Conservation (phyloP, 129 eudicot species). For the Centrapalus pauciflorus region DNA sequence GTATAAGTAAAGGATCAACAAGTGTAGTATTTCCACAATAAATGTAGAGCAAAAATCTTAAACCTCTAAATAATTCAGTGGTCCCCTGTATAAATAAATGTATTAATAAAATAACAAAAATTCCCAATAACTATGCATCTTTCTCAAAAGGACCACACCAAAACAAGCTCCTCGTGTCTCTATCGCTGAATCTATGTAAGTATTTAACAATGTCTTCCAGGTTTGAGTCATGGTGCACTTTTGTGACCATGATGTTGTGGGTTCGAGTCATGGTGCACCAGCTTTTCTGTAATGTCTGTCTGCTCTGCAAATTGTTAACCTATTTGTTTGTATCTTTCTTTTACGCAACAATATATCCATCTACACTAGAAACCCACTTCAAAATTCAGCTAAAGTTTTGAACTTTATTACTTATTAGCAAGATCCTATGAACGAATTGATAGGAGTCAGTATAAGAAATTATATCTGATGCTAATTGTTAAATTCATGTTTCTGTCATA, state of each 20-base stretch:
- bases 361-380: neutral
- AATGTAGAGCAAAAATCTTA: too few relatives aligned
- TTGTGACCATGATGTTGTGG: too few relatives aligned
- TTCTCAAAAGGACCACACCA: neutral
- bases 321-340: conserved; percentile 3
- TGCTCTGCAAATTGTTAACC: too few relatives aligned
- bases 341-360: neutral
- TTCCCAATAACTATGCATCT: conserved; percentile 16
- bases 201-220: neutral
- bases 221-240: neutral
- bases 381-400: neutral
- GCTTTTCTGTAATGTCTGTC: too few relatives aligned
- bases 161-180: neutral
- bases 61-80: neutral
- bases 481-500: conserved; percentile 1
- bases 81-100: neutral
- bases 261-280: conserved; percentile 3
- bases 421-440: conserved; percentile 3
- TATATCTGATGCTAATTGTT: conserved; percentile 1
- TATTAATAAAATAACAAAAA: neutral
- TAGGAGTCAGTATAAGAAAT: too few relatives aligned
- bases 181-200: neutral
- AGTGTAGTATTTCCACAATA: too few relatives aligned
- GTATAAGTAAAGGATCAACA: too few relatives aligned
- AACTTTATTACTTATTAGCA: conserved; percentile 5